These are phyloP conservation scores for Chalciporus pseudorubinellus DNA, from an alignment of 768 basidiomycete species.

Conservation along the genomic window DNA sequence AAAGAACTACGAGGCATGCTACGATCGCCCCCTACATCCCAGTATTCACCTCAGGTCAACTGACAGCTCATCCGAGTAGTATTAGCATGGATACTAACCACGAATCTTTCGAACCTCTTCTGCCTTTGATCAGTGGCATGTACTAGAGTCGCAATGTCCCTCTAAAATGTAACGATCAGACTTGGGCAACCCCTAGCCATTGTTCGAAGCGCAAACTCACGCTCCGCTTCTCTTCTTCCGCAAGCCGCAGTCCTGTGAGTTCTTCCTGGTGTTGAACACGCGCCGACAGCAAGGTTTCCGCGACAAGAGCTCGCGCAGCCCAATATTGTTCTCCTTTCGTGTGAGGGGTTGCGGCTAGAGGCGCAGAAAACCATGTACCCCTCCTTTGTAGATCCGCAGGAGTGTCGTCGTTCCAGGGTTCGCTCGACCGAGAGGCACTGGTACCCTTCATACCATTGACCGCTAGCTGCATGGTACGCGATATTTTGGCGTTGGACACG, in stretches of 20 bases:
- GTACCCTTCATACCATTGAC: slow-evolving; percentile 8
- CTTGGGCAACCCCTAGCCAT: background rate
- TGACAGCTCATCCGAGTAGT: background rate
- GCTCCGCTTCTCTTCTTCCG: slow-evolving; percentile 45
- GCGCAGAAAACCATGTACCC: slow-evolving; percentile 19
- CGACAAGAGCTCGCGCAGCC: slow-evolving; percentile 63
- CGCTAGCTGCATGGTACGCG: slow-evolving; percentile 33
- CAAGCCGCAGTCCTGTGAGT: slow-evolving; percentile 39
- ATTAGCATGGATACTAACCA: slow-evolving; percentile 40
- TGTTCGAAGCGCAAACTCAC: slow-evolving; percentile 32
- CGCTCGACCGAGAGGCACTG: background rate
- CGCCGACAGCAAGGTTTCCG: slow-evolving; percentile 58
- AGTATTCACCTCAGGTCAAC: slow-evolving; percentile 10
- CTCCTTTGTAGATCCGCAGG: slow-evolving; percentile 8
- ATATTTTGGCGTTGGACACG: slow-evolving; percentile 11
- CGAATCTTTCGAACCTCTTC: slow-evolving; percentile 46
- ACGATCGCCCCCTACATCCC: slow-evolving; percentile 7
- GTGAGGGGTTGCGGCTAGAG: slow-evolving; percentile 22
- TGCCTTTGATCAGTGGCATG: slow-evolving; percentile 48
- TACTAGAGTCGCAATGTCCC: slow-evolving; percentile 39
- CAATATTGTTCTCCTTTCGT: slow-evolving; percentile 56
- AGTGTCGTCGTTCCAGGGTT: too few relatives aligned
- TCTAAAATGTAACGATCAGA: slow-evolving; percentile 34
- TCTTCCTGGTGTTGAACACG: slow-evolving; percentile 49
- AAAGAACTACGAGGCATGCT: slow-evolving; percentile 22